Percentiles rank a stretch among this genome's conserved stretches.
Evolutionary conservation across 768 basidiomycete genomes (phyloP).

Genomic region (Pleurotus salmoneostramineus): DNA sequence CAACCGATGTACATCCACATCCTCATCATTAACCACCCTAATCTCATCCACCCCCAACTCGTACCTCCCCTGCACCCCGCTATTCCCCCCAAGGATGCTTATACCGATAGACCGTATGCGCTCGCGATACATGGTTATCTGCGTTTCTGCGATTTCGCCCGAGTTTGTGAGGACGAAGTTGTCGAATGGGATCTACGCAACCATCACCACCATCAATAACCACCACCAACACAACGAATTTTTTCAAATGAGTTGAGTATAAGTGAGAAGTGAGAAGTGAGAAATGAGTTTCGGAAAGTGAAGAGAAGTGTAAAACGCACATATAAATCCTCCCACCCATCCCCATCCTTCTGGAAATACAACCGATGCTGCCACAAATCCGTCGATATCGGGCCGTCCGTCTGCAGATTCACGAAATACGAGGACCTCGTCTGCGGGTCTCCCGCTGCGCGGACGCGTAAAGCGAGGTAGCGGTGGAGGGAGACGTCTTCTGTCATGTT

Average conservation of each 20-base stretch:
- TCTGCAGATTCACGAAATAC: constrained; percentile 95
- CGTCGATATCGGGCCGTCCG: constrained; percentile 72
- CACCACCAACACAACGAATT: too few relatives aligned
- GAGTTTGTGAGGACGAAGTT: constrained; percentile 73
- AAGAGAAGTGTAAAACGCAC: too few relatives aligned
- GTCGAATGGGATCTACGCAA: constrained; percentile 70
- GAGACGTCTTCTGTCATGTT: constrained; percentile 83
- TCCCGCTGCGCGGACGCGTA: constrained; percentile 77
- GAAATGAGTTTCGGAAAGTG: too few relatives aligned
- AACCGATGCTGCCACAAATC: constrained; percentile 96
- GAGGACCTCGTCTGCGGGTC: constrained; percentile 72
- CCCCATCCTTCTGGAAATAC: constrained; percentile 64
- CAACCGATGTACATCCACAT: constrained; percentile 26
- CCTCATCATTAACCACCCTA: constrained; percentile 75
- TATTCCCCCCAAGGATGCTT: constrained; percentile 82
- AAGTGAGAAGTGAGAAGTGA: too few relatives aligned
- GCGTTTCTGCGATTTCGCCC: constrained; percentile 64
- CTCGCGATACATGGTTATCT: constrained; percentile 74
- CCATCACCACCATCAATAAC: not conserved
- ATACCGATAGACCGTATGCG: constrained; percentile 81
- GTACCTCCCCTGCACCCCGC: constrained; percentile 67
- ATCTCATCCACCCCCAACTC: constrained; percentile 84
- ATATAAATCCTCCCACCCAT: constrained; percentile 79
- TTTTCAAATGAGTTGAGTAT: too few relatives aligned
- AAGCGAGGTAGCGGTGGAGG: constrained; percentile 72